Conservation (phyloP, 2,329 filamentous ascomycete genomes). For the Xylariaceae sp. region DNA sequence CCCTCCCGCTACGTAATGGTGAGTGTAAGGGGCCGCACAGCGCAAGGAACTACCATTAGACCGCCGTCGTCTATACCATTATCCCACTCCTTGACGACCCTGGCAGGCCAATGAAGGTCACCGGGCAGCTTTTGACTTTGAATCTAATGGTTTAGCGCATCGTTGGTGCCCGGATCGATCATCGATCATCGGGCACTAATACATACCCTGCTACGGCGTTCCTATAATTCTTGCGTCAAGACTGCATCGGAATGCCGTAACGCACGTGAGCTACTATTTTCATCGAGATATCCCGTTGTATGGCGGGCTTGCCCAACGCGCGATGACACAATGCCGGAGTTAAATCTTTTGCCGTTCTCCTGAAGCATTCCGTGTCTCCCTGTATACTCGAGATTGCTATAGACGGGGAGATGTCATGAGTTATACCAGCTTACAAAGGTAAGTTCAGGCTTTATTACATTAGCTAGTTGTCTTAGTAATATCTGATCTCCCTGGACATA, state of each 20-base stretch:
- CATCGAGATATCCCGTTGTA: background rate
- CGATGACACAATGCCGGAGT: too few relatives aligned
- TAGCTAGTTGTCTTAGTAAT: too few relatives aligned
- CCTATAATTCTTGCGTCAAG: conserved; percentile 4
- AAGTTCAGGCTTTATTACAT: too few relatives aligned
- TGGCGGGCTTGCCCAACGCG: too few relatives aligned
- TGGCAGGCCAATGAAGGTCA: background rate
- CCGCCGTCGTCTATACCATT: background rate
- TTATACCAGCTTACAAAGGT: background rate
- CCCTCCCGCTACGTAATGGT: background rate
- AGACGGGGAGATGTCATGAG: too few relatives aligned
- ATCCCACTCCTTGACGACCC: background rate
- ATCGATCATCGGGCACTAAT: background rate
- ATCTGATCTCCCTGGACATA: too few relatives aligned
- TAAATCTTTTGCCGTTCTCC: too few relatives aligned
- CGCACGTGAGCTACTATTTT: background rate
- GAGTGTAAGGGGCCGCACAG: background rate
- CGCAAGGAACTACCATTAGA: background rate
- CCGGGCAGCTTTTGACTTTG: background rate
- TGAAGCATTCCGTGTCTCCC: too few relatives aligned
- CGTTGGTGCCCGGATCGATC: background rate
- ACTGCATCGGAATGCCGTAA: background rate
- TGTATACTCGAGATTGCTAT: too few relatives aligned
- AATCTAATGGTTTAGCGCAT: background rate
- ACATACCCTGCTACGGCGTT: background rate